Conservation (phyloP, 1,284 basidiomycete genomes). For the Tilletiopsis washingtonensis region DNA sequence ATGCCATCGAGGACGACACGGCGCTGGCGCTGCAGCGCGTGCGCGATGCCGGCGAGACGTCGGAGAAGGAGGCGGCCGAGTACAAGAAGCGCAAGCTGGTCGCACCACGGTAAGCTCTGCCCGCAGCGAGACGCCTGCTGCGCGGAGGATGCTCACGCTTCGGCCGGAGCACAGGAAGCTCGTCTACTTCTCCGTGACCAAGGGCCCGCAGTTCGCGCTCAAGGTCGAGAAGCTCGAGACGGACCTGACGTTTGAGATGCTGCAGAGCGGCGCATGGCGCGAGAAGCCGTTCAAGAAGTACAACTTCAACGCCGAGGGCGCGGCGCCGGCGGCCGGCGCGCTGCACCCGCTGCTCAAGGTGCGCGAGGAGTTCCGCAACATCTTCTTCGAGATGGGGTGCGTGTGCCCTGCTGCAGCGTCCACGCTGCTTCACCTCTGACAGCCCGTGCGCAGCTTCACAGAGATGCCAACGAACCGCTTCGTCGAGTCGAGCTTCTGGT, state of each 20-base stretch:
- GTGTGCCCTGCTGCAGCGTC: background rate
- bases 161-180: constrained; percentile 63
- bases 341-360: constrained; percentile 96
- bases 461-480: constrained; percentile 99
- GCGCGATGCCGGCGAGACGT: constrained; percentile 33
- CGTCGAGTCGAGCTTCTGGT: constrained; percentile 99
- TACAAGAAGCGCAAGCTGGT: constrained; percentile 83
- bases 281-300: constrained; percentile 77
- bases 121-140: constrained; percentile 49
- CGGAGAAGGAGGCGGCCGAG: constrained; percentile 50
- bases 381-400: constrained; percentile 97
- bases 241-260: constrained; percentile 91
- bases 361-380: constrained; percentile 91
- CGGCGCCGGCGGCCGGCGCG: constrained; percentile 77
- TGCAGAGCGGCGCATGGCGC: constrained; percentile 56
- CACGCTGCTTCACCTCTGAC: background rate
- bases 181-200: constrained; percentile 83
- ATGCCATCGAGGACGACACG: constrained; percentile 28
- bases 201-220: constrained; percentile 80
- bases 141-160: background rate
- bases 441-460: constrained; percentile 66
- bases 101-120: constrained; percentile 48
- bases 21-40: constrained; percentile 69
- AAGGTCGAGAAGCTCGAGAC: constrained; percentile 96
- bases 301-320: constrained; percentile 95